Base-by-base conservation (phyloP, 2,329 filamentous ascomycete species). In the Fusarium bactridioides region DNA sequence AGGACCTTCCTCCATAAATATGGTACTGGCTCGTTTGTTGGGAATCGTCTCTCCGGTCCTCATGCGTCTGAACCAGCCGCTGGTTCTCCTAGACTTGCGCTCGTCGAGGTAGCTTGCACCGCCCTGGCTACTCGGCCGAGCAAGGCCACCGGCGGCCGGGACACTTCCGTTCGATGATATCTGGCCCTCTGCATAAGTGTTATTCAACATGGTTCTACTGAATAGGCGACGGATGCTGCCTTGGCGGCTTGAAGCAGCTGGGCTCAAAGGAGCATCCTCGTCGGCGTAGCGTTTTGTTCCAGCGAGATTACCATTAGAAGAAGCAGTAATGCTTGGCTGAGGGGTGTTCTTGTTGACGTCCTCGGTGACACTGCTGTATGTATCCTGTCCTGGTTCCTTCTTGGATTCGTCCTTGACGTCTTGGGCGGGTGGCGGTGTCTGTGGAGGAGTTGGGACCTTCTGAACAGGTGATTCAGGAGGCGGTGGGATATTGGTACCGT, bases 401-500 rank as follows among this genome's bases (percentile, higher is more conserved):
- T 69, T 65, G 50, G 35, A 27, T 19, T 61, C 70, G 63, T 74
- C 75, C 58, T 65, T 69, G 55, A 72, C 69, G 56, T 76, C 75
- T 56, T 78, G 78, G 66, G 56, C 74, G 29, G 71, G 64, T 10
- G 78, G 78, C 54, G 79, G 79, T 50, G 81, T 81, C 66, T 78
- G 78, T 21, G 85, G 83, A 68, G 84, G 84, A 61, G 84, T 83
- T 48, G 83, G 83, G 44, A 83, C 82, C 78, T 87, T 85, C 73
- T 84, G 80, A 59, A 85, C 80, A 51, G 88, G 88, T 53, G 88
- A 90, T 23, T 87, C 87, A 51, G 82, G 83, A 29, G 88, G 88
- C 35, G 88, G 86, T 47, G 88, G 88, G 72, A 90, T 90, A 76
- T 88, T 78, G 78, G 88, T 90, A 60, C 88, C 88, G 44, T 90